Conservation (phyloP, 2,329 filamentous ascomycete species). For the Fonsecaea nubica region DNA sequence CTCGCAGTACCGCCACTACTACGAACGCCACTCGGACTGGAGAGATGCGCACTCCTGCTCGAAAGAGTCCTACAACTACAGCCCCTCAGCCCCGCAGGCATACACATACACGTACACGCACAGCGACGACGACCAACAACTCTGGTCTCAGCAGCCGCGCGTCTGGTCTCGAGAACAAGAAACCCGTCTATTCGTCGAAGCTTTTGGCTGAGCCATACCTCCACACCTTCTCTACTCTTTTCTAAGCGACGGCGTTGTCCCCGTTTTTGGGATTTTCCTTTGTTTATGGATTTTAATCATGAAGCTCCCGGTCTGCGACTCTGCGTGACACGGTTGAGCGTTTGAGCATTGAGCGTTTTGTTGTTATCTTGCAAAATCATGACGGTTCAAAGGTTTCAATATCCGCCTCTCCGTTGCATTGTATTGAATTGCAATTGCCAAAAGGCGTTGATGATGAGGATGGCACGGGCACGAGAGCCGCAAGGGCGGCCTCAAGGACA, state of each 20-base stretch:
- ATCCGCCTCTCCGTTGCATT: no score
- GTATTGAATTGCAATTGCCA: no score
- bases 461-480: no score
- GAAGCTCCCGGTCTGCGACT: no score
- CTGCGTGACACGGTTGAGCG: neutral
- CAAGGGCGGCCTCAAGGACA: no score
- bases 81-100: no score
- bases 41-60: neutral
- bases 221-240: neutral
- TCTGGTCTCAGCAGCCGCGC: slow-evolving; percentile 34
- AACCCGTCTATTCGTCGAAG: slow-evolving; percentile 27
- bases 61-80: neutral
- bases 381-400: no score
- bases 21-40: neutral
- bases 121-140: slow-evolving; percentile 25
- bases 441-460: no score
- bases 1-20: neutral
- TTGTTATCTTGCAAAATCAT: no score
- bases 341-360: no score
- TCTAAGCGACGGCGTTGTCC: no score
- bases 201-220: slow-evolving; percentile 22
- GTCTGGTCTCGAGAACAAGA: slow-evolving; percentile 28
- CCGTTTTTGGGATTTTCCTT: neutral
- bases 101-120: neutral
- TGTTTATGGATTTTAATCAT: neutral